Evolutionary conservation across 2,329 filamentous ascomycete species (phyloP).

Genomic region (Pseudocercospora musae): DNA sequence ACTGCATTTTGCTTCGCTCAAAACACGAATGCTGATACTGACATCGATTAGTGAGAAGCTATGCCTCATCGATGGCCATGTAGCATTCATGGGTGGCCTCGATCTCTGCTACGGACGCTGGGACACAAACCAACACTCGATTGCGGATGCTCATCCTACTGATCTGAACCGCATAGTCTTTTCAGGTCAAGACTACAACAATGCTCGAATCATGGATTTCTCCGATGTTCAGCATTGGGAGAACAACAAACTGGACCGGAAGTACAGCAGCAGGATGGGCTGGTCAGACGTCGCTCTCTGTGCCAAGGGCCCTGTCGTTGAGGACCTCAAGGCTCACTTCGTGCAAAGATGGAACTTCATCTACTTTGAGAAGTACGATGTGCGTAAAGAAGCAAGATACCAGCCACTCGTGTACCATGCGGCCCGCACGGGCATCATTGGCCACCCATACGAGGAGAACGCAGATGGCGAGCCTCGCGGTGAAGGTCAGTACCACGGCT

Average conservation of each 20-base stretch:
- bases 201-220: slow-evolving; percentile 79
- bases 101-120: slow-evolving; percentile 85
- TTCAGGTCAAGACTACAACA: slow-evolving; percentile 91
- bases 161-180: slow-evolving; percentile 75
- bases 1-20: not conserved
- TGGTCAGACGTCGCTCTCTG: slow-evolving; percentile 86
- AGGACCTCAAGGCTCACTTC: slow-evolving; percentile 75
- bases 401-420: slow-evolving; percentile 36
- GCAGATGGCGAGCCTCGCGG: slow-evolving; percentile 26
- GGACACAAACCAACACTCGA: slow-evolving; percentile 79
- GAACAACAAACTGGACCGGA: slow-evolving; percentile 79
- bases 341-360: slow-evolving; percentile 90
- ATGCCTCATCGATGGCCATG: slow-evolving; percentile 71
- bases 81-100: slow-evolving; percentile 87
- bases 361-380: slow-evolving; percentile 74
- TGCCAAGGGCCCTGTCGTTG: slow-evolving; percentile 69
- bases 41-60: slow-evolving; percentile 88
- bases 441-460: slow-evolving; percentile 31
- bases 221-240: slow-evolving; percentile 76
- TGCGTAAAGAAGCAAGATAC: slow-evolving; percentile 53
- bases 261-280: slow-evolving; percentile 73
- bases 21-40: not conserved
- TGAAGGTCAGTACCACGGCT: slow-evolving; percentile 32
- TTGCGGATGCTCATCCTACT: slow-evolving; percentile 77
- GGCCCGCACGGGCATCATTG: slow-evolving; percentile 36